These are phyloP conservation scores for Eutrema yunnanense DNA, from an alignment of 345 rosid species.

Conservation along the genomic window DNA sequence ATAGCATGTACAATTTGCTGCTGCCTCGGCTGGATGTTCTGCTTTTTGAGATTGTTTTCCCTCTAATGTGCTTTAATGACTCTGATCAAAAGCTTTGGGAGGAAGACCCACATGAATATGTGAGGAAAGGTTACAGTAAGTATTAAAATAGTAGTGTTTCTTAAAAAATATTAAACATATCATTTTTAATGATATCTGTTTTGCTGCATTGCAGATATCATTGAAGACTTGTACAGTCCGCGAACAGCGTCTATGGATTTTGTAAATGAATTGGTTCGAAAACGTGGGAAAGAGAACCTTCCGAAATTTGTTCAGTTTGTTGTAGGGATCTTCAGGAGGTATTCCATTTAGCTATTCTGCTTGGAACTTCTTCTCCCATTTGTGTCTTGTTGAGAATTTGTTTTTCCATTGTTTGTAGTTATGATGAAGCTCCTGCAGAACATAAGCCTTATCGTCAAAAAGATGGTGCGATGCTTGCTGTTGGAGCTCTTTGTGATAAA, in stretches of 20 bases:
- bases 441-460: slow-evolving; percentile 81
- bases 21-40: slow-evolving; percentile 85
- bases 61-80: slow-evolving; percentile 98
- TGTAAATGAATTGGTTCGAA: slow-evolving; percentile 91
- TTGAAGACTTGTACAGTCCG: slow-evolving; percentile 98
- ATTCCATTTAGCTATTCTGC: slow-evolving; percentile 26
- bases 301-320: slow-evolving; percentile 82
- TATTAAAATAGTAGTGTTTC: background rate
- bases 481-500: slow-evolving; percentile 98
- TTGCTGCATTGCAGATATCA: slow-evolving; percentile 61
- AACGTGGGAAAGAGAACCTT: slow-evolving; percentile 92
- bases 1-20: slow-evolving; percentile 72
- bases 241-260: slow-evolving; percentile 98
- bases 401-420: slow-evolving; percentile 40
- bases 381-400: slow-evolving; percentile 9
- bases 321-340: slow-evolving; percentile 80
- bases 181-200: slow-evolving; percentile 18
- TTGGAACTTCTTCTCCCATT: background rate
- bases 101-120: slow-evolving; percentile 99
- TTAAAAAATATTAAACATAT: background rate
- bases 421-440: slow-evolving; percentile 68
- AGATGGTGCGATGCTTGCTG: slow-evolving; percentile 97
- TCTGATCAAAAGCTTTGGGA: slow-evolving; percentile 99
- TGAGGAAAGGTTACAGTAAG: slow-evolving; percentile 99
- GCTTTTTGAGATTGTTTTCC: slow-evolving; percentile 94